Evolutionary conservation across 73 alveolate species (phyloP).

Genomic region (Breviolum minutum): DNA sequence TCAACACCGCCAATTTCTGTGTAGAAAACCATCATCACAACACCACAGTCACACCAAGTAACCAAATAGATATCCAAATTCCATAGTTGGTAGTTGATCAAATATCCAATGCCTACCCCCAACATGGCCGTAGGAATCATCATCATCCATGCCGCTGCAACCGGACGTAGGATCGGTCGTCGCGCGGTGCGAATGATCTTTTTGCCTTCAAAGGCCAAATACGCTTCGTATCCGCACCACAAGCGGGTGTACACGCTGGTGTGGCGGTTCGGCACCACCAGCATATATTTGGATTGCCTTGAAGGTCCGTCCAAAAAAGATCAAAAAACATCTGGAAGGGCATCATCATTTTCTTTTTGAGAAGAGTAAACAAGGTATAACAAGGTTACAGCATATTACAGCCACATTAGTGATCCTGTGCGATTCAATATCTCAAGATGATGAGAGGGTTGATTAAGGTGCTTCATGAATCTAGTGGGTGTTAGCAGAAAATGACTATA

Average conservation of each 20-base stretch:
- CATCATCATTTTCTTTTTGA: too few relatives aligned
- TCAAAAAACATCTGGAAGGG: too few relatives aligned
- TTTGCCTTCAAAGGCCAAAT: constrained; percentile 42
- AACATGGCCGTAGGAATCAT: not conserved
- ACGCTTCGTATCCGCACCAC: constrained; percentile 21
- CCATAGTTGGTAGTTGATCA: not conserved
- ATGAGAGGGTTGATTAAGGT: too few relatives aligned
- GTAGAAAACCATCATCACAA: too few relatives aligned
- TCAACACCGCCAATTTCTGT: too few relatives aligned
- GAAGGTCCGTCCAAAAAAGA: too few relatives aligned
- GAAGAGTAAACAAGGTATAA: too few relatives aligned
- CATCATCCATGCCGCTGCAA: not conserved
- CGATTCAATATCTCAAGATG: too few relatives aligned
- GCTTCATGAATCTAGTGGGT: too few relatives aligned
- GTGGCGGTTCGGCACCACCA: constrained; percentile 49
- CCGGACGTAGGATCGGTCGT: not conserved
- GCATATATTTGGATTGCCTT: constrained; percentile 37
- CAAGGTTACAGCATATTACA: too few relatives aligned
- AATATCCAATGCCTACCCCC: not conserved
- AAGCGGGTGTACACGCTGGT: constrained; percentile 39
- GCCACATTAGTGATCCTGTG: too few relatives aligned
- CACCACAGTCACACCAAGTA: not conserved
- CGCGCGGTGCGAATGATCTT: constrained; percentile 50
- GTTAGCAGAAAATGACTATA: too few relatives aligned
- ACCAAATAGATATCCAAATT: not conserved